A percentile compares a stretch with the other conserved stretches of the same genome.
Conservation (phyloP, 345 rosid genomes). For the Sonneratia alba region DNA sequence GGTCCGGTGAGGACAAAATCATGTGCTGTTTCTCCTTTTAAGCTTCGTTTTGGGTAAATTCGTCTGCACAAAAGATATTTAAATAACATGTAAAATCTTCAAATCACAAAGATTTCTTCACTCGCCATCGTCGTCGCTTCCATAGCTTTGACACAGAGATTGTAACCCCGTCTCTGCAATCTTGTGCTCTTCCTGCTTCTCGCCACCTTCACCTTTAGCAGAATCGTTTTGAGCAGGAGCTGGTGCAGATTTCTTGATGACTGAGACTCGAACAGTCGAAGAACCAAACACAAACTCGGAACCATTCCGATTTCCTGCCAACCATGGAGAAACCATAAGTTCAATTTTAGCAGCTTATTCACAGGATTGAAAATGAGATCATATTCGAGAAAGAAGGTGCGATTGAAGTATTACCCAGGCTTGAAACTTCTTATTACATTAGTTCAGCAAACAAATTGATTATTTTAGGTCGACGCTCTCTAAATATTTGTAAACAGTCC, state of each 20-base stretch:
- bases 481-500: neutral
- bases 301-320: conserved; percentile 20
- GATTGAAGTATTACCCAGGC: neutral
- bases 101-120: neutral
- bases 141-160: conserved; percentile 56
- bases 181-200: conserved; percentile 19
- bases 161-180: conserved; percentile 24
- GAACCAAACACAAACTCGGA: neutral
- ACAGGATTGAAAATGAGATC: neutral
- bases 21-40: neutral
- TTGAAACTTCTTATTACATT: neutral
- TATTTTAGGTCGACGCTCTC: no score
- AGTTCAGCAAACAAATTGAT: neutral
- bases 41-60: neutral
- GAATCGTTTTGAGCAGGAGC: conserved; percentile 11
- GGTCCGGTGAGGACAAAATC: neutral
- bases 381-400: neutral
- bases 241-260: conserved; percentile 33
- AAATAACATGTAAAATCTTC: neutral
- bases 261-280: conserved; percentile 32
- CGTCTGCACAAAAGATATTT: conserved; percentile 12
- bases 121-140: conserved; percentile 47
- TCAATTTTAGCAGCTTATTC: neutral
- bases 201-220: conserved; percentile 16
- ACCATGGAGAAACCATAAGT: neutral